Evolutionary conservation across 495 filamentous ascomycete genomes (phyloP).

Genomic region (Bryoglossum gracile): DNA sequence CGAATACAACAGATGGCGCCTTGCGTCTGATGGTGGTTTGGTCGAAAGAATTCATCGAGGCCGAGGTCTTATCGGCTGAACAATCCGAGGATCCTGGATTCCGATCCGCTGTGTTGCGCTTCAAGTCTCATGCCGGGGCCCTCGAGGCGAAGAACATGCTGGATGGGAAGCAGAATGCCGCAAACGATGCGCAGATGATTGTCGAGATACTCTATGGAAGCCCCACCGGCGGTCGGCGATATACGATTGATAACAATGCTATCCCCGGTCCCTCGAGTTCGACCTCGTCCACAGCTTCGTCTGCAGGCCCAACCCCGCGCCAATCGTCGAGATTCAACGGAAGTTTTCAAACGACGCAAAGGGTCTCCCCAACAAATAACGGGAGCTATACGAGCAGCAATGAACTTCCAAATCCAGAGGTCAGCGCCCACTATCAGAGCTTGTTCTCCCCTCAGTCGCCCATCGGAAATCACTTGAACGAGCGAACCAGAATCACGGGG

Average conservation of each 20-base stretch:
- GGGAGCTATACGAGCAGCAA: constrained; percentile 47
- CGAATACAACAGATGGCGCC: constrained; percentile 62
- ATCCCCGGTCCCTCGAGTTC: constrained; percentile 33
- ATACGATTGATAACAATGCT: constrained; percentile 30
- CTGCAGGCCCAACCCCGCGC: constrained; percentile 50
- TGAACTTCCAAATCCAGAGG: constrained; percentile 54
- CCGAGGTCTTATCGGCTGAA: constrained; percentile 61
- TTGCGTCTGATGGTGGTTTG: constrained; percentile 79
- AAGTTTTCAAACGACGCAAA: constrained; percentile 66
- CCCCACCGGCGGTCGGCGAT: constrained; percentile 33
- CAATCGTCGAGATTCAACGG: constrained; percentile 73
- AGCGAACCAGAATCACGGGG: constrained; percentile 63
- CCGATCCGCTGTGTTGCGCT: constrained; percentile 66
- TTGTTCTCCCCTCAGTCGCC: constrained; percentile 82
- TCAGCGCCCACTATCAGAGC: constrained; percentile 57
- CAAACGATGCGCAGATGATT: constrained; percentile 69
- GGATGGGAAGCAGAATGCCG: constrained; percentile 70
- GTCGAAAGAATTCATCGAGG: constrained; percentile 71
- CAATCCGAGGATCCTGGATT: constrained; percentile 64
- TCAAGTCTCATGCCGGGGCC: constrained; percentile 62
- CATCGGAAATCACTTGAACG: constrained; percentile 64
- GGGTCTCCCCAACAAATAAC: constrained; percentile 57
- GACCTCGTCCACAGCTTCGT: constrained; percentile 45
- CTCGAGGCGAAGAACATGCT: constrained; percentile 70
- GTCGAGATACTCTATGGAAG: constrained; percentile 61